Percentiles rank a stretch among this genome's conserved stretches.
Conservation (phyloP, 2,329 filamentous ascomycete species). For the Gaeumannomyces tritici region DNA sequence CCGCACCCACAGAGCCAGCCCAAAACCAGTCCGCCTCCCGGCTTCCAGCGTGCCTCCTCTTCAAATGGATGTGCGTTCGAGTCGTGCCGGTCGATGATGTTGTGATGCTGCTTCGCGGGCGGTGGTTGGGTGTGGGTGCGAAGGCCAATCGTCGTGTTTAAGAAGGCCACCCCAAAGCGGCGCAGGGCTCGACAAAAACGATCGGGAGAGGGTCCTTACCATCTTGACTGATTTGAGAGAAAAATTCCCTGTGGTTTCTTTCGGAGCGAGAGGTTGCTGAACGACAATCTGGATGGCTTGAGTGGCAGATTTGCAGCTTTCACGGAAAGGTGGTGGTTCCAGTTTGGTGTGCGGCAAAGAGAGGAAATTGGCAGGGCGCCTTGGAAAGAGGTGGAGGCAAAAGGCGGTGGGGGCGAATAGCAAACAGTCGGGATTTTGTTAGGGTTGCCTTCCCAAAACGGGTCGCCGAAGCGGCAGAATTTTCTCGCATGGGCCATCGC, state of each 20-base stretch:
- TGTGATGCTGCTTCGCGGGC: neutral
- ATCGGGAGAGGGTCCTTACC: constrained; percentile 36
- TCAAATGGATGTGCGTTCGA: neutral
- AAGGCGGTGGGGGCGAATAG: neutral
- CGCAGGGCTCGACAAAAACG: neutral
- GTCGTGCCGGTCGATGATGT: neutral
- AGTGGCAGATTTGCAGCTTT: constrained; percentile 43
- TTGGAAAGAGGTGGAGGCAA: constrained; percentile 30
- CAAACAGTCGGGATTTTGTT: constrained; percentile 20
- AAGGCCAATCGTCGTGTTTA: neutral
- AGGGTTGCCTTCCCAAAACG: constrained; percentile 9
- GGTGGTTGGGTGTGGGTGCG: neutral
- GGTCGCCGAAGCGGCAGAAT: neutral
- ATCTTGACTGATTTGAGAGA: constrained; percentile 52
- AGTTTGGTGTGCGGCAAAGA: constrained; percentile 23
- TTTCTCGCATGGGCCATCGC: neutral
- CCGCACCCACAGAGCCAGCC: neutral
- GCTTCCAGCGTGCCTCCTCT: neutral
- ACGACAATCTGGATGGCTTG: constrained; percentile 38
- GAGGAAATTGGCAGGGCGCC: constrained; percentile 25
- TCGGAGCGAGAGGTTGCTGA: constrained; percentile 38
- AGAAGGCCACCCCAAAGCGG: neutral
- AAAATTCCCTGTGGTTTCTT: constrained; percentile 24
- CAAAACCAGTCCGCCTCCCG: neutral
- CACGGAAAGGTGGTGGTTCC: constrained; percentile 13